Base-by-base conservation (phyloP, 768 basidiomycete genomes). In the Mycena latifolia region DNA sequence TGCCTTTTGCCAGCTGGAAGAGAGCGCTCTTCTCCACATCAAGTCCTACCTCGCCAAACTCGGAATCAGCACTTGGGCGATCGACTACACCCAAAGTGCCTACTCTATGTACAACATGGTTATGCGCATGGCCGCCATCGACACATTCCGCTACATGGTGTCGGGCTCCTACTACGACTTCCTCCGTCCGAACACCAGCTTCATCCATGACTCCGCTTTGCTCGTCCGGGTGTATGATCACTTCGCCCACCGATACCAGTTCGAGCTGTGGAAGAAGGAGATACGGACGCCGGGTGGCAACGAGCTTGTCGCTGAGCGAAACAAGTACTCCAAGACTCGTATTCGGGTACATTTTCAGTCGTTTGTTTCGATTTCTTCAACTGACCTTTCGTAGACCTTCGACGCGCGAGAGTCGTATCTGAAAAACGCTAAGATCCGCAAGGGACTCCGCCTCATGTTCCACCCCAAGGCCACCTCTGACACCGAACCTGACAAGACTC, bases 401-500 rank as follows among this genome's bases (percentile, higher is more conserved):
- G n/a, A 45, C 14, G 14, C 43, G n/a, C 46, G 57, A 5, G 43
- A 28, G 15, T 43, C 22, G 22, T 47, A 27, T 35, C 22, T 59
- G 8, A 31, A 59, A 46, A 28, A 51, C 22, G 14, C 50, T 17
- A 29, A 33, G n/a, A 39, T 54, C 35, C 35, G 8, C 51, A 22
- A 18, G 28, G 29, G 60, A n/a, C 20, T 61, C 22, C 25, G 47
- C 9, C 6, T 39, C 6, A 27, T 61, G 28, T 28, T 61, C 35
- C 12, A 28, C 25, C 6, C 60, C 60, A 61, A 61, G 60, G 60
- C 60, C 5, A 61, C 60, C 10, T 61, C 60, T 31, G 60, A 61
- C 24, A 37, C 24, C 51, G 60, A 61, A 45, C n/a, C n/a, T n/a
- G n/a, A n/a, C n/a, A 45, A 22, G n/a, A 53, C 52, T 37, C 52